Conservation (phyloP, 2,329 filamentous ascomycete genomes). For the Podosphaera fusca region DNA sequence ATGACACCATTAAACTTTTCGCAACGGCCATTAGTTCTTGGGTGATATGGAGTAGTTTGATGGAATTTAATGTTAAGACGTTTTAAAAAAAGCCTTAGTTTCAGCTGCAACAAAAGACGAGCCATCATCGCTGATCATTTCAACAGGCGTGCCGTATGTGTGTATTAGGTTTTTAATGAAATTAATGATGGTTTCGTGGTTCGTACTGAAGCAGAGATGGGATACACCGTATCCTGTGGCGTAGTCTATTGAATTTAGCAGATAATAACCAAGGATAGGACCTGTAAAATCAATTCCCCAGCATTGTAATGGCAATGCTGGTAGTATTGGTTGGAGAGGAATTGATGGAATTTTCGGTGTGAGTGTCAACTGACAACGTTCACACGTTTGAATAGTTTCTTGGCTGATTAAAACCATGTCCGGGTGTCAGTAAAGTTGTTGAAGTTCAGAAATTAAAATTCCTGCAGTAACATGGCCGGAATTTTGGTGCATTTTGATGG, state of each 20-base stretch:
- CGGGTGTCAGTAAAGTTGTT: neutral
- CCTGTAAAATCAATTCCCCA: constrained; percentile 1
- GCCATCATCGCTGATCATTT: neutral
- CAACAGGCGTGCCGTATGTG: neutral
- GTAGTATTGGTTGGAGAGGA: neutral
- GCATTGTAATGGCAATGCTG: neutral
- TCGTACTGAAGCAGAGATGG: neutral
- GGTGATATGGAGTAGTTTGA: neutral
- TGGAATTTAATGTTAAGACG: neutral
- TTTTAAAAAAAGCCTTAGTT: neutral
- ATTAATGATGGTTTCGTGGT: neutral
- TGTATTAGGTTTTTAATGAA: neutral
- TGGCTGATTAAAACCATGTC: neutral
- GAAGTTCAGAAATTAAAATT: neutral
- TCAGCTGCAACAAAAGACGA: neutral
- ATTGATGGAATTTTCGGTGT: neutral
- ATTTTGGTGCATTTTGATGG: neutral
- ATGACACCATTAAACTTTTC: neutral
- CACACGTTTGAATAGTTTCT: neutral
- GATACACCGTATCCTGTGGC: neutral
- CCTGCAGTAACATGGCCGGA: neutral
- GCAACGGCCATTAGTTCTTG: neutral
- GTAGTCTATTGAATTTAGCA: neutral
- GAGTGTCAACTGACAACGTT: neutral
- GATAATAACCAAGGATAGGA: neutral